Percentiles rank a stretch among this genome's conserved stretches.
These are phyloP conservation scores for Aspergillus cavernicola DNA, from an alignment of 495 filamentous ascomycete species.

Conservation along the genomic window DNA sequence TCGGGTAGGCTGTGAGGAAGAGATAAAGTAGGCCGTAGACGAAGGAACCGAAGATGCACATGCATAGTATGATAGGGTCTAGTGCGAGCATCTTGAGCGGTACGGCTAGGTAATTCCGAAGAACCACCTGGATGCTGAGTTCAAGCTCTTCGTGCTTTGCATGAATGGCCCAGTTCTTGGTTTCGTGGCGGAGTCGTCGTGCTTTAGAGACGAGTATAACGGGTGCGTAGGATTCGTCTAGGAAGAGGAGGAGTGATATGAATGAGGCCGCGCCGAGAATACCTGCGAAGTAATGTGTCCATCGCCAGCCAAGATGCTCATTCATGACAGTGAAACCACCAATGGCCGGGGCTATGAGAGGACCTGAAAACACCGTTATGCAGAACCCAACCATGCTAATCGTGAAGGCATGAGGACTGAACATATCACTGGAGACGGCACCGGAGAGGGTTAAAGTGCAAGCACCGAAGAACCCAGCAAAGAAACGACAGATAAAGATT, in stretches of 20 bases:
- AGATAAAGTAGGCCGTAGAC: constrained; percentile 62
- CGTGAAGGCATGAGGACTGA: constrained; percentile 72
- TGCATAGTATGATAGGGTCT: constrained; percentile 71
- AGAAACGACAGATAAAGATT: constrained; percentile 65
- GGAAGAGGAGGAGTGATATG: constrained; percentile 65
- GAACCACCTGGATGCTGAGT: constrained; percentile 66
- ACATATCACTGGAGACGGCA: constrained; percentile 89
- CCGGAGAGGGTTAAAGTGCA: constrained; percentile 82
- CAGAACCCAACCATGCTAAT: constrained; percentile 68
- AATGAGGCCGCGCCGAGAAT: constrained; percentile 80
- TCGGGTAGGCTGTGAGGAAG: constrained; percentile 55
- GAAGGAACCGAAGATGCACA: constrained; percentile 58
- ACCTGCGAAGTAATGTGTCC: constrained; percentile 72
- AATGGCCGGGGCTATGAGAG: constrained; percentile 78
- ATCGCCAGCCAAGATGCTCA: constrained; percentile 69
- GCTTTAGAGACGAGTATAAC: constrained; percentile 78
- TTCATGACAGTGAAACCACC: constrained; percentile 63
- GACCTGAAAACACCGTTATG: constrained; percentile 80
- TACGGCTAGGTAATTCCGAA: constrained; percentile 32
- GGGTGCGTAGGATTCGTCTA: constrained; percentile 82
- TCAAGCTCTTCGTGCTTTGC: constrained; percentile 93
- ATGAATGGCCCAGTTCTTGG: constrained; percentile 91
- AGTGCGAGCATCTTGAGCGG: constrained; percentile 59
- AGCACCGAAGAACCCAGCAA: constrained; percentile 58
- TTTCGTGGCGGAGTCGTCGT: constrained; percentile 71